Evolutionary conservation across 2,329 filamentous ascomycete species (phyloP), one percentile per base, ranked within the genome.

Genomic region (Paraphaeosphaeria minitans): DNA sequence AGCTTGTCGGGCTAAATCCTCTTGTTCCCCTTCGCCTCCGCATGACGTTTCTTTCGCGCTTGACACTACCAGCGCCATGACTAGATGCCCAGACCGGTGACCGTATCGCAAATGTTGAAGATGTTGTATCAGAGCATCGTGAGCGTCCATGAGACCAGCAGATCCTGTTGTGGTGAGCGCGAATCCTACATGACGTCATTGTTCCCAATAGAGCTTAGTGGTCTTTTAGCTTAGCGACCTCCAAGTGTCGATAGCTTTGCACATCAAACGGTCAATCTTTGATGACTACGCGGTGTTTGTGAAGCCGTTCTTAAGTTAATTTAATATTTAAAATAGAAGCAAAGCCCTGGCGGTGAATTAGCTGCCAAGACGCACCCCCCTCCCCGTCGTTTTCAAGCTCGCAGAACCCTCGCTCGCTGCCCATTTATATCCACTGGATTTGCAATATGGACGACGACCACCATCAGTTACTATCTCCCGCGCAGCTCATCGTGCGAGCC

Each of bases 401-500:
- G 16, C 7, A 27, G n/a, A 14, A 42, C 39, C 37, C 19, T 37
- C 31, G 7, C 19, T 22, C 6, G 27, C 45, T 12, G 14, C 42
- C 22, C 16, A 16, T 31, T 33, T 9, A 22, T 4, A 22, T 1
- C 45, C 29, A 21, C 27, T 49, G 19, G 3, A 39, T 24, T 42
- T n/a, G 9, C 8, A 37, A 45, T 14, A 51, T 56, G 35, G 21
- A n/a, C 16, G 29, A 45, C 19, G 42, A 29, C 2, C 4, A 22
- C 13, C 35, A 51, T 37, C 24, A 24, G 4, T 6, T 35, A 5
- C n/a, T 45, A 4, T 35, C 51, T 13, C 19, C 39, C 16, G 27
- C 29, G 19, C 51, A 45, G 27, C 39, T 43, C 27, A 45, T 56
- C 24, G 54, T 22, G 27, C 54, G 16, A 46, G 46, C 46, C 8